Percentiles rank a stretch among this genome's conserved stretches.
Conservation (phyloP, 23 red algal species). For the Cyanidiococcus yangmingshanensis region DNA sequence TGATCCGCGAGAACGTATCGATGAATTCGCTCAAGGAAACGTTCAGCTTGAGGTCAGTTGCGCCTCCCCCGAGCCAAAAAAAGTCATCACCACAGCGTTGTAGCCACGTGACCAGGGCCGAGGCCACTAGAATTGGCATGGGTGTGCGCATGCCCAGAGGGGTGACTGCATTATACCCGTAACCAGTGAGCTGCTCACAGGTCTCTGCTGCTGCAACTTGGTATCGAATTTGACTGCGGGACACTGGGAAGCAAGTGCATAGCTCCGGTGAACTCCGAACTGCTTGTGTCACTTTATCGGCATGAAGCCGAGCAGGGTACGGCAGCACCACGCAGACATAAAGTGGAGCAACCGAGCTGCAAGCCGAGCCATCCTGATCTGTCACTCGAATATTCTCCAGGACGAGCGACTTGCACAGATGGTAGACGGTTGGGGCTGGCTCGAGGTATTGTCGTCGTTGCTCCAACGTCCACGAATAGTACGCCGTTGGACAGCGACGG, state of each 20-base stretch:
- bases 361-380: neutral
- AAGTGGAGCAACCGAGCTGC: neutral
- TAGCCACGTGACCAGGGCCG: slow-evolving; percentile 20
- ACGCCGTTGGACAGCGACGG: slow-evolving; percentile 32
- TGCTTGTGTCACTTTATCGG: slow-evolving; percentile 36
- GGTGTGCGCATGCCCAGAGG: slow-evolving; percentile 48
- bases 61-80: slow-evolving; percentile 73
- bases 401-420: slow-evolving; percentile 78
- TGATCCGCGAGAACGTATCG: slow-evolving; percentile 18
- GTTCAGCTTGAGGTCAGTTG: slow-evolving; percentile 58
- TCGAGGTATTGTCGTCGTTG: slow-evolving; percentile 34
- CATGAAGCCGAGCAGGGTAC: slow-evolving; percentile 45
- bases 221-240: slow-evolving; percentile 33
- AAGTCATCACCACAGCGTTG: slow-evolving; percentile 3
- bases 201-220: slow-evolving; percentile 39
- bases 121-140: slow-evolving; percentile 55
- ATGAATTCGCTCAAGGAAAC: slow-evolving; percentile 37
- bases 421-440: slow-evolving; percentile 32
- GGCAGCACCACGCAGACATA: slow-evolving; percentile 65
- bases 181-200: slow-evolving; percentile 68
- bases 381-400: slow-evolving; percentile 53
- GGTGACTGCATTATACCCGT: slow-evolving; percentile 71
- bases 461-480: slow-evolving; percentile 55
- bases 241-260: neutral
- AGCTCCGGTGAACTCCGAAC: slow-evolving; percentile 27